Percentiles rank a stretch among this genome's conserved stretches.
Evolutionary conservation across 2,329 filamentous ascomycete species (phyloP).

Genomic region (Nannizziopsis arthrosporioides): DNA sequence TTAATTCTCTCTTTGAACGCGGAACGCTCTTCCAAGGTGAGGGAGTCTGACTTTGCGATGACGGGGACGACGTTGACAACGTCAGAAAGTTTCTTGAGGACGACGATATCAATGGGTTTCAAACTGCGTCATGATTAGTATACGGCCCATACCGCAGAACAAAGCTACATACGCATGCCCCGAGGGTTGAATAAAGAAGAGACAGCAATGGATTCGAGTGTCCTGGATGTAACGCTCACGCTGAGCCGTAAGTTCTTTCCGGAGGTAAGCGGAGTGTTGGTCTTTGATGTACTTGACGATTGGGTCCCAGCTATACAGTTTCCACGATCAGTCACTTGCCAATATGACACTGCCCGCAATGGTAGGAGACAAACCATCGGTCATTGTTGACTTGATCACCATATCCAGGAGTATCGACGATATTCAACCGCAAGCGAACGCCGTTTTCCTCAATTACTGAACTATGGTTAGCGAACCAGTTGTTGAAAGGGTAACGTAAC

Average conservation of each 20-base stretch:
- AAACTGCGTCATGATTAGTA: conserved; percentile 37
- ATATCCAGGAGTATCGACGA: conserved; percentile 96
- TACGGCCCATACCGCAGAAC: neutral
- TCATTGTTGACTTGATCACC: conserved; percentile 99
- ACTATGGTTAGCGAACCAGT: neutral
- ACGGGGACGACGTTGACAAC: conserved; percentile 98
- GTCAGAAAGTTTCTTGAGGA: conserved; percentile 98
- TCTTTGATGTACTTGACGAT: conserved; percentile 99
- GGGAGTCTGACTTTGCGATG: conserved; percentile 93
- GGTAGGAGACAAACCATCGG: conserved; percentile 51
- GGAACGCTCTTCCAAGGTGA: conserved; percentile 88
- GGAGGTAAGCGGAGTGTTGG: conserved; percentile 96
- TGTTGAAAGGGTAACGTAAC: no score
- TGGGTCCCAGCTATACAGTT: conserved; percentile 64
- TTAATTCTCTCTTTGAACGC: conserved; percentile 99
- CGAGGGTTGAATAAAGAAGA: conserved; percentile 99
- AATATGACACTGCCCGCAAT: neutral
- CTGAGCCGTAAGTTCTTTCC: conserved; percentile 98
- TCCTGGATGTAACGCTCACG: conserved; percentile 98
- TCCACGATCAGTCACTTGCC: conserved; percentile 5
- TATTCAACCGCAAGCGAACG: conserved; percentile 92
- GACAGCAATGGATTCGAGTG: conserved; percentile 96
- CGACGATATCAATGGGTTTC: conserved; percentile 98
- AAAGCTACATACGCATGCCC: conserved; percentile 58
- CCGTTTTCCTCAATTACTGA: conserved; percentile 94